Evolutionary conservation across 202 grass and related monocot species (phyloP).

Genomic region (Dendrocalamus latiflorus): DNA sequence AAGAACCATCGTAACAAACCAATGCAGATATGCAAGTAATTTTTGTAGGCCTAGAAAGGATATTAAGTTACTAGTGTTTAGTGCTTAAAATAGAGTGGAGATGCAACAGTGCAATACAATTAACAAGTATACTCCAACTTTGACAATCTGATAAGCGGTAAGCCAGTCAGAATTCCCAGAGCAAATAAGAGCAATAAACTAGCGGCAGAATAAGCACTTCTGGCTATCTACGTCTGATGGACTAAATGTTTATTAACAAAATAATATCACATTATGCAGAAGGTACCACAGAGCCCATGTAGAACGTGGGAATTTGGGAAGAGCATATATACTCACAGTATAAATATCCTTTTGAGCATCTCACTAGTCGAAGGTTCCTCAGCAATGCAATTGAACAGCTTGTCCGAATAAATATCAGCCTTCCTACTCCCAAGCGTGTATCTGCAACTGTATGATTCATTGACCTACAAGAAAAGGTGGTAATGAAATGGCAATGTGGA

Average conservation of each 20-base stretch:
- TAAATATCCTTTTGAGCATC: slow-evolving; percentile 71
- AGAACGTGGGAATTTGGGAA: neutral
- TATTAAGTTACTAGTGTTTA: neutral
- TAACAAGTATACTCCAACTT: neutral
- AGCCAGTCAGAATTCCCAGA: neutral
- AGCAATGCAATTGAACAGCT: slow-evolving; percentile 74
- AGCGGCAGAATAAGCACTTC: neutral
- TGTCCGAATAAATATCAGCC: slow-evolving; percentile 70
- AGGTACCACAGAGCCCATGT: neutral
- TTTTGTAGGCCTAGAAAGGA: neutral
- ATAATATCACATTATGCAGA: neutral
- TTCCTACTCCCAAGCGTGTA: slow-evolving; percentile 77
- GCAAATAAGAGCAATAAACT: neutral
- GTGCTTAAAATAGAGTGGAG: neutral
- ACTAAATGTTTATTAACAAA: slow-evolving; percentile 14
- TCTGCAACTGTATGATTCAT: slow-evolving; percentile 85
- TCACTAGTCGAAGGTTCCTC: slow-evolving; percentile 65
- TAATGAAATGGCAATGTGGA: slow-evolving; percentile 21
- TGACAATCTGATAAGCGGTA: neutral
- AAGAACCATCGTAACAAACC: neutral
- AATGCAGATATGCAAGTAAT: neutral
- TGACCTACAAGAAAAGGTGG: slow-evolving; percentile 56
- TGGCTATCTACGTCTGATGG: neutral
- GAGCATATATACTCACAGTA: slow-evolving; percentile 57
- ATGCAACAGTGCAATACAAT: neutral